phyloP scores from a whole-genome alignment of 1,284 basidiomycete species.

The Singerocomus inundabilis region DNA sequence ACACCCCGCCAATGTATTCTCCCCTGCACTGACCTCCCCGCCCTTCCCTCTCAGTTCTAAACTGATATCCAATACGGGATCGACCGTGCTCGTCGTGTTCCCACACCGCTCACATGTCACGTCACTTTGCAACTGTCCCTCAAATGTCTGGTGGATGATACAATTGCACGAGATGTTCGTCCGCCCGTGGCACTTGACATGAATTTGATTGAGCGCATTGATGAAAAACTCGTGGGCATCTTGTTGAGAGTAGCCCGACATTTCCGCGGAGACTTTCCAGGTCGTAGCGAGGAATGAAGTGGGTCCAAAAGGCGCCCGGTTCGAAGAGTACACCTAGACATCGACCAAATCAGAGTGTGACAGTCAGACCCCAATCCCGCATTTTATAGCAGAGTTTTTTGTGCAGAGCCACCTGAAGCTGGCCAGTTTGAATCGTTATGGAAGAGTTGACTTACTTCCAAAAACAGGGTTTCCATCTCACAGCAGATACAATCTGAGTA shows the following conservation, averaged over 20 bases:
- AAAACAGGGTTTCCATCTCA: slow-evolving; percentile 91
- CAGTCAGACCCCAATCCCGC: neutral
- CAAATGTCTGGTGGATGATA: slow-evolving; percentile 90
- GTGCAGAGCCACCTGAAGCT: no score
- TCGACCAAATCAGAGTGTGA: neutral
- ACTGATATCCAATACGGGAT: slow-evolving; percentile 91
- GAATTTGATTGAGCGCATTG: slow-evolving; percentile 79
- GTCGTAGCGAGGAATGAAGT: slow-evolving; percentile 82
- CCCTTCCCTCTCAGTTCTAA: slow-evolving; percentile 74
- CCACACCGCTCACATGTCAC: slow-evolving; percentile 83
- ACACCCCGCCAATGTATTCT: slow-evolving; percentile 67
- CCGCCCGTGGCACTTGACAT: slow-evolving; percentile 70
- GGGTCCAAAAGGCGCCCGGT: slow-evolving; percentile 76
- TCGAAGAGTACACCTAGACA: slow-evolving; percentile 67
- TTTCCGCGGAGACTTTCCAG: slow-evolving; percentile 82
- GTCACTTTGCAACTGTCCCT: slow-evolving; percentile 85
- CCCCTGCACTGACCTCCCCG: slow-evolving; percentile 39
- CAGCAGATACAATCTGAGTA: slow-evolving; percentile 84
- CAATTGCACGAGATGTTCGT: slow-evolving; percentile 83
- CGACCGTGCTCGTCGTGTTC: slow-evolving; percentile 75
- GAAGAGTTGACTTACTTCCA: slow-evolving; percentile 56
- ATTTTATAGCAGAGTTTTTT: neutral
- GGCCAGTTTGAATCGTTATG: neutral
- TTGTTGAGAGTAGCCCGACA: slow-evolving; percentile 92
- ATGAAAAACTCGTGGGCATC: slow-evolving; percentile 94